Evolutionary conservation across 164 flowering plant species (phyloP).

Genomic region (Annona cherimola): DNA sequence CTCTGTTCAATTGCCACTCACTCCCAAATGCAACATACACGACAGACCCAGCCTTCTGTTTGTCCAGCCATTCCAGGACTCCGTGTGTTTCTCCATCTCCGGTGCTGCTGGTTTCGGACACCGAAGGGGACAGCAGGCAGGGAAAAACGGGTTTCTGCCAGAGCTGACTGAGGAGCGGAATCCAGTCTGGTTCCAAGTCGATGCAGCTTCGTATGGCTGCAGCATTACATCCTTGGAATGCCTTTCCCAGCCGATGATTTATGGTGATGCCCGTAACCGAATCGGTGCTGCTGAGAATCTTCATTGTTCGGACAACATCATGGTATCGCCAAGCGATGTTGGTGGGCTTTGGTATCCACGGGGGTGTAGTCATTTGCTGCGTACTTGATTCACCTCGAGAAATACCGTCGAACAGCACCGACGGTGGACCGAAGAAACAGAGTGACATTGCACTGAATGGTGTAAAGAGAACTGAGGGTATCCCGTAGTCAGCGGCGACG

Average conservation of each 20-base stretch:
- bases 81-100: slow-evolving; percentile 15
- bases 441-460: neutral
- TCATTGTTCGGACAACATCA: slow-evolving; percentile 2
- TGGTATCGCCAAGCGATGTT: slow-evolving; percentile 1
- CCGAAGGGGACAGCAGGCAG: slow-evolving; percentile 8
- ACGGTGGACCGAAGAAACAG: slow-evolving; percentile 6
- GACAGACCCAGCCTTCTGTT: slow-evolving; percentile 6
- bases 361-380: neutral
- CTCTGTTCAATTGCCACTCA: slow-evolving; percentile 21
- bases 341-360: slow-evolving; percentile 10
- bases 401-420: neutral
- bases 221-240: neutral
- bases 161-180: slow-evolving; percentile 7
- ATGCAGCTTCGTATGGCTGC: slow-evolving; percentile 9
- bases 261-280: neutral
- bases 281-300: slow-evolving; percentile 10
- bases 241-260: neutral
- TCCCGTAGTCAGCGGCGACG: slow-evolving; percentile 1
- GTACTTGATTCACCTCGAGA: neutral
- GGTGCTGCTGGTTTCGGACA: neutral
- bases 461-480: slow-evolving; percentile 7
- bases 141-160: slow-evolving; percentile 14
- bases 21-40: slow-evolving; percentile 34
- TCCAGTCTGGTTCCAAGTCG: slow-evolving; percentile 14
- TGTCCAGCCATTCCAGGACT: slow-evolving; percentile 14